These are phyloP conservation scores for Dictyostelium brefeldianum DNA, from an alignment of 78 protist species.

Conservation along the genomic window DNA sequence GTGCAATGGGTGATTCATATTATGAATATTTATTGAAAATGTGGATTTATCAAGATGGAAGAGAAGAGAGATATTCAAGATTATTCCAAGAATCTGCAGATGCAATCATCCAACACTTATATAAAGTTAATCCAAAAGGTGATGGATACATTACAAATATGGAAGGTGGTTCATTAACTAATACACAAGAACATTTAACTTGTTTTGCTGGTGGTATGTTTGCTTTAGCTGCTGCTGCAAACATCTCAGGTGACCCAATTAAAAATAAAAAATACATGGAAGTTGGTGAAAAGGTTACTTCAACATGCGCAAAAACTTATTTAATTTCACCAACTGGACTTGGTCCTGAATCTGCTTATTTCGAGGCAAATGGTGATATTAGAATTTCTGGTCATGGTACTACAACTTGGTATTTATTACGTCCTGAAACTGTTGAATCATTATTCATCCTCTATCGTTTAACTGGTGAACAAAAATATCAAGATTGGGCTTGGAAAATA, in stretches of 20 bases:
- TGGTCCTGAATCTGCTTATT: conserved; percentile 80
- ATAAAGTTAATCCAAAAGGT: conserved; percentile 13
- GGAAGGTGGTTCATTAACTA: not conserved
- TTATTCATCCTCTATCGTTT: conserved; percentile 80
- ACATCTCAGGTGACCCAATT: not conserved
- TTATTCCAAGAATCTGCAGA: conserved; percentile 78
- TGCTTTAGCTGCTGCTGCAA: conserved; percentile 85
- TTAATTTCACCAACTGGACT: conserved; percentile 67
- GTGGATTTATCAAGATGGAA: conserved; percentile 54
- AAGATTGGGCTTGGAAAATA: conserved; percentile 92
- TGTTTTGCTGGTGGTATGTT: conserved; percentile 97
- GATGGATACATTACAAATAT: conserved; percentile 48
- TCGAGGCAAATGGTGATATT: conserved; percentile 43
- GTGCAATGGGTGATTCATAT: conserved; percentile 90
- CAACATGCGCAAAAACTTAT: conserved; percentile 73
- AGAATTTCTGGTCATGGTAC: not conserved
- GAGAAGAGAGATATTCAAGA: conserved; percentile 15
- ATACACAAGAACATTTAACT: conserved; percentile 93
- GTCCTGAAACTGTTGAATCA: conserved; percentile 95
- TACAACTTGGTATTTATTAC: conserved; percentile 74
- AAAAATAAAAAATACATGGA: not conserved
- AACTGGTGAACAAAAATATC: conserved; percentile 86
- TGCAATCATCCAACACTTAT: conserved; percentile 4
- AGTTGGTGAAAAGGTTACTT: conserved; percentile 57
- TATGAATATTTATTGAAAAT: conserved; percentile 88